These are phyloP conservation scores for Lanmaoa rubissima DNA, from an alignment of 768 basidiomycete species.

Conservation along the genomic window DNA sequence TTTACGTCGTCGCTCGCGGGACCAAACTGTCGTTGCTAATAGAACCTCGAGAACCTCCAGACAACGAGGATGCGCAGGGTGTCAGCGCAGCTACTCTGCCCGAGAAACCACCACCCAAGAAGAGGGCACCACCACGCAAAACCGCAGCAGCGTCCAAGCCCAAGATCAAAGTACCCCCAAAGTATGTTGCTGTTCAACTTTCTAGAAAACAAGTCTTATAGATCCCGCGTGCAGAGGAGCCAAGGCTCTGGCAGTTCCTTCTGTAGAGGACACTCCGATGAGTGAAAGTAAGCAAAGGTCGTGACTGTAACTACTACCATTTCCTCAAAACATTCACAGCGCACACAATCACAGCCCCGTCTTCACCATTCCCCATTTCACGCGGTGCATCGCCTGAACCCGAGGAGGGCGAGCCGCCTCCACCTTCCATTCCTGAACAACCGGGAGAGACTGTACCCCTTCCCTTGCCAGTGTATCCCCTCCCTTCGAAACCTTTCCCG, in stretches of 20 bases:
- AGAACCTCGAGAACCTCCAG: slow-evolving; percentile 31
- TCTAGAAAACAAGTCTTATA: not conserved
- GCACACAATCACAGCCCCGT: slow-evolving; percentile 68
- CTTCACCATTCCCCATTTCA: slow-evolving; percentile 54
- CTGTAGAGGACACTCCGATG: slow-evolving; percentile 49
- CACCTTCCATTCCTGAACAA: slow-evolving; percentile 31
- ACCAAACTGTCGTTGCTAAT: slow-evolving; percentile 14
- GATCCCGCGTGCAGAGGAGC: slow-evolving; percentile 28
- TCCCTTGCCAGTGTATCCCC: slow-evolving; percentile 63
- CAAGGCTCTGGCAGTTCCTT: slow-evolving; percentile 31
- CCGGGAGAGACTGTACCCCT: slow-evolving; percentile 51
- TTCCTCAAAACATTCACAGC: slow-evolving; percentile 34
- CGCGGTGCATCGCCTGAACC: slow-evolving; percentile 47
- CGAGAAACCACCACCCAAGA: slow-evolving; percentile 45
- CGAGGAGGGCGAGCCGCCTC: slow-evolving; percentile 35
- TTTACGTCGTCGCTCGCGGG: slow-evolving; percentile 14
- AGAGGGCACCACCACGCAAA: slow-evolving; percentile 47
- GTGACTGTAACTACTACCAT: not conserved
- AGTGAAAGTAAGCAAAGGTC: slow-evolving; percentile 57
- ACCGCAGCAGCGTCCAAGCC: slow-evolving; percentile 37
- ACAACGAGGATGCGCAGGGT: slow-evolving; percentile 21
- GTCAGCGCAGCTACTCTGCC: slow-evolving; percentile 16
- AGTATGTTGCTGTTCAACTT: slow-evolving; percentile 20
- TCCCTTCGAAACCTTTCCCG: slow-evolving; percentile 80
- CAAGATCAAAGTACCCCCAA: slow-evolving; percentile 30